Conservation (phyloP, 129 eudicot species). For the Pseudognaphalium luteoalbum region DNA sequence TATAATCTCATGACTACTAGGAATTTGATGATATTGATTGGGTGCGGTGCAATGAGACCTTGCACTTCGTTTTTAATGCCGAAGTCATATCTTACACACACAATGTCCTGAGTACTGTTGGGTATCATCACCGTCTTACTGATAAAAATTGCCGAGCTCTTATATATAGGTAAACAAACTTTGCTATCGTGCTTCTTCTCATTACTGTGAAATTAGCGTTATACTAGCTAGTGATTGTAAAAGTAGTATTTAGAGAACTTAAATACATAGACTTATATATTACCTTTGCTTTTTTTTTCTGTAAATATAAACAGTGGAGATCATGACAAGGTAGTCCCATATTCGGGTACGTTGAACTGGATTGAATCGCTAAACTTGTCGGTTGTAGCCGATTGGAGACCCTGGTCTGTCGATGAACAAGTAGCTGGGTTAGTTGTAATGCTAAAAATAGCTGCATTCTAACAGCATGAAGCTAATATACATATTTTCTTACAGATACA, state of each 20-base stretch:
- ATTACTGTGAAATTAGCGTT: too few species aligned
- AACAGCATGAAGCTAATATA: neutral
- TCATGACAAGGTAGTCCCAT: constrained; percentile 34
- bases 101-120: constrained; percentile 26
- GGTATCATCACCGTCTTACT: constrained; percentile 25
- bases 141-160: constrained; percentile 25
- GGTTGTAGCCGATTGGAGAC: constrained; percentile 2
- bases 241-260: too few species aligned
- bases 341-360: constrained; percentile 20
- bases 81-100: constrained; percentile 11
- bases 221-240: too few species aligned
- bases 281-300: neutral
- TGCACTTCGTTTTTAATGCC: neutral
- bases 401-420: constrained; percentile 3
- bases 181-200: too few species aligned
- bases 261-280: too few species aligned
- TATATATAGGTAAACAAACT: constrained; percentile 16
- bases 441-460: neutral
- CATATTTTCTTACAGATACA: neutral
- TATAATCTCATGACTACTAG: constrained; percentile 21
- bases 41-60: constrained; percentile 25
- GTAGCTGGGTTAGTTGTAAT: constrained; percentile 31
- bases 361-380: constrained; percentile 2
- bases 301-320: constrained; percentile 33
- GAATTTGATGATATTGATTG: constrained; percentile 21